phyloP scores from a whole-genome alignment of 352 stramenopile genomes.

The Phytophthora boehmeriae region DNA sequence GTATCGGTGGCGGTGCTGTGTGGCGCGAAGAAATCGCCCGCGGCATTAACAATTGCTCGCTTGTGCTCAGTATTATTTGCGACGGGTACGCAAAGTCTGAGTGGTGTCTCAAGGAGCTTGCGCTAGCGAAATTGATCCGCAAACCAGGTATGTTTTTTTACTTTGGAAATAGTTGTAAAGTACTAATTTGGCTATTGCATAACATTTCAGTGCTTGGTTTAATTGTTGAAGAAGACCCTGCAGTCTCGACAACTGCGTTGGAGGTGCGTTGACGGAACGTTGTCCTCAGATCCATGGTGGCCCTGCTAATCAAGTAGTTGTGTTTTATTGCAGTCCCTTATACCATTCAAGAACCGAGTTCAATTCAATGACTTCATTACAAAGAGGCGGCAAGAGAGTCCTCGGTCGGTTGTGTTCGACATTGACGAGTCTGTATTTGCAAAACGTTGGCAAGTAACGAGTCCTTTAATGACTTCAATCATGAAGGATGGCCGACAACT shows the following conservation, averaged over 20 bases:
- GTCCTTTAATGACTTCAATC: constrained; percentile 52
- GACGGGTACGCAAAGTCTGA: constrained; percentile 77
- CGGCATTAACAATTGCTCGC: constrained; percentile 73
- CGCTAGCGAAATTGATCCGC: constrained; percentile 71
- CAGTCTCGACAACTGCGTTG: constrained; percentile 37
- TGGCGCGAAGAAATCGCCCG: constrained; percentile 85
- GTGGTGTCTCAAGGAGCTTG: constrained; percentile 85
- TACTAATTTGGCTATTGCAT: constrained; percentile 9
- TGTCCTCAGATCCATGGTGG: no score
- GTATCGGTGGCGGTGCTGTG: constrained; percentile 74
- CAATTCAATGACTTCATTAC: constrained; percentile 65
- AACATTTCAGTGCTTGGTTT: constrained; percentile 47
- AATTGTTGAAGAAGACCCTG: constrained; percentile 55
- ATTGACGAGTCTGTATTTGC: constrained; percentile 54
- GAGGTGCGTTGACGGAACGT: constrained; percentile 25
- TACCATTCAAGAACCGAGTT: constrained; percentile 51
- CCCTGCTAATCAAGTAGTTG: no score
- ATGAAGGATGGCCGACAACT: constrained; percentile 53
- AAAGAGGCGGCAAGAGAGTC: constrained; percentile 31
- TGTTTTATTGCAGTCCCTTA: constrained; percentile 34
- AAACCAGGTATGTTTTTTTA: constrained; percentile 53
- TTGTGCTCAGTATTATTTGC: constrained; percentile 76
- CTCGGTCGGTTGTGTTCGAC: constrained; percentile 53
- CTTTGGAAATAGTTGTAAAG: not conserved
- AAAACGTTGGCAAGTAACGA: constrained; percentile 44